Base-by-base conservation (phyloP, 768 basidiomycete species). In the Crucibulum laeve region DNA sequence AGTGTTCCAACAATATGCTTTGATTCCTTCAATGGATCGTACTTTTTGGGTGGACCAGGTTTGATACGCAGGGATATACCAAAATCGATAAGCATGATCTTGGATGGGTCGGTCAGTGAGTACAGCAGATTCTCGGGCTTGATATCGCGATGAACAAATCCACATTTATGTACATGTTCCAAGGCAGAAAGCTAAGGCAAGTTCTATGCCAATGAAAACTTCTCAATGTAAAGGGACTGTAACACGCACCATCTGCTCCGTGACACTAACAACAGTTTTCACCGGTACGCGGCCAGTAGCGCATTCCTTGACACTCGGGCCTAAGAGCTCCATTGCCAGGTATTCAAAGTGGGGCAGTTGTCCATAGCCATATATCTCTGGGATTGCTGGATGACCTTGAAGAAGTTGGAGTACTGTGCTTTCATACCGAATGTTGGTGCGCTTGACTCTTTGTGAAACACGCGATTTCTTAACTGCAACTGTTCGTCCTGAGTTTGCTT, bases 341-440 rank as follows among this genome's bases (percentile, higher is more conserved):
- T 58, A 66, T 47, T 68, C 66, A 36, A 67, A 68, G 48, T 67
- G n/a, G n/a, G n/a, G n/a, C n/a, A n/a, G n/a, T n/a, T n/a, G n/a
- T n/a, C n/a, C n/a, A n/a, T n/a, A n/a, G 61, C 53, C 63, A 52
- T 58, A 54, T 10, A 65, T 32, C n/a, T 25, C 36, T 5, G 64
- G 66, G 32, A 67, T 64, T 5, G 61, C 55, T 4, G 51, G 44
- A 23, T 64, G 63, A 15, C 61, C 62, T 51, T 55, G 32, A 11
- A 68, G 51, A 7, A 58, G 44, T 28, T 57, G 56, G 13, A 65
- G 49, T 10, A 64, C 36, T 17, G 53, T 48, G 21, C 35, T 48
- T 49, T 65, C 64, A 41, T 66, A 53, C 22, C 32, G 51, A 24
- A 64, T 55, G 40, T 48, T 36, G n/a, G 65, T 43, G 18, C 58